Evolutionary conservation across 768 basidiomycete genomes (phyloP).

Genomic region (Tylopilus plumbeoviolaceoides): DNA sequence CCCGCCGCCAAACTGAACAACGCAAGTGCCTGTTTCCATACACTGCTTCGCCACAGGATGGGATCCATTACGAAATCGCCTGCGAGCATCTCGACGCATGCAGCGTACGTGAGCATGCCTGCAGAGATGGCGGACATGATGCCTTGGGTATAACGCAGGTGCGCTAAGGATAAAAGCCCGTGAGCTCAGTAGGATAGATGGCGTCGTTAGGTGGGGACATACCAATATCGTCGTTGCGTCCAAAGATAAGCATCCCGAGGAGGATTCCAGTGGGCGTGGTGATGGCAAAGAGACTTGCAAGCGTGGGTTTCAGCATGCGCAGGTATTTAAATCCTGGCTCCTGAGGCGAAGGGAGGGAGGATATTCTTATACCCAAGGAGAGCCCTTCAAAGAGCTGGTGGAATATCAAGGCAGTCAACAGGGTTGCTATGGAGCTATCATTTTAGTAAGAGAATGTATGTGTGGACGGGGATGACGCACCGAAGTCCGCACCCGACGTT

Average conservation of each 20-base stretch:
- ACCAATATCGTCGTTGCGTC: constrained; percentile 28
- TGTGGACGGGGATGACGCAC: constrained; percentile 37
- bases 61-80: constrained; percentile 79
- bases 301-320: constrained; percentile 44
- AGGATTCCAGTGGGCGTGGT: constrained; percentile 71
- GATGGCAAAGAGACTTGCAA: constrained; percentile 63
- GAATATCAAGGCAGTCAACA: constrained; percentile 71
- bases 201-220: constrained; percentile 1
- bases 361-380: constrained; percentile 77
- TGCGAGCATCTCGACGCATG: constrained; percentile 84
- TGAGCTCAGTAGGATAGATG: neutral
- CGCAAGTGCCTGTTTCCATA: constrained; percentile 47
- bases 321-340: constrained; percentile 20
- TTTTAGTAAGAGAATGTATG: neutral
- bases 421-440: constrained; percentile 44
- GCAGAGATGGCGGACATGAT: constrained; percentile 79
- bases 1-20: constrained; percentile 60
- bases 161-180: constrained; percentile 25
- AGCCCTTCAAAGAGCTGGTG: constrained; percentile 85
- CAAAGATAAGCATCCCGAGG: constrained; percentile 50
- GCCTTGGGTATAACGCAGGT: constrained; percentile 59
- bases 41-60: constrained; percentile 39
- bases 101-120: constrained; percentile 80
- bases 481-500: constrained; percentile 64
- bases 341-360: constrained; percentile 50